phyloP scores from a whole-genome alignment of 371 early-diverging fungal species.

The Smittium mucronatum region DNA sequence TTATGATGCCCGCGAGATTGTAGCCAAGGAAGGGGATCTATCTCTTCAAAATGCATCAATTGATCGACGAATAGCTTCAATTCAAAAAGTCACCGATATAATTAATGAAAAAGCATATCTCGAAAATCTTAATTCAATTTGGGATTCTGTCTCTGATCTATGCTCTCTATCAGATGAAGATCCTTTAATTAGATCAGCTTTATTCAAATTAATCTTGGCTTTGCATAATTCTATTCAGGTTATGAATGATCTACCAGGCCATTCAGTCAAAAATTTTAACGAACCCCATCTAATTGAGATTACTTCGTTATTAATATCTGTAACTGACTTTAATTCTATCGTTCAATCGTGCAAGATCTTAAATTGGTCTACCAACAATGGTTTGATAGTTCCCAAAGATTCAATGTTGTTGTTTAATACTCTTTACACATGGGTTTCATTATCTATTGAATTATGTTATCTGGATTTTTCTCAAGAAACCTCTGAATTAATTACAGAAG shows the following conservation, averaged over 20 bases:
- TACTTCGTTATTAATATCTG: not conserved
- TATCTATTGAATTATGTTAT: not conserved
- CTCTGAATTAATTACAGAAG: not conserved
- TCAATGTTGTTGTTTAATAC: not conserved
- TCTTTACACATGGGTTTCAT: not conserved
- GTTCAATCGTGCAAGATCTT: not conserved
- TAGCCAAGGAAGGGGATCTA: not conserved
- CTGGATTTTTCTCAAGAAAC: not conserved
- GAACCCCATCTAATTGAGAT: not conserved
- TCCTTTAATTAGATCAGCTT: not conserved
- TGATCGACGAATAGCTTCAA: not conserved
- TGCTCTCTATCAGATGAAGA: not conserved
- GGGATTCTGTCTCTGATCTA: slow-evolving; percentile 8
- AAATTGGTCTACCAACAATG: not conserved
- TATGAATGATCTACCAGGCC: not conserved
- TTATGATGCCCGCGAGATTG: slow-evolving; percentile 1
- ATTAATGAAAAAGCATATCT: not conserved
- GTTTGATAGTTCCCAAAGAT: not conserved
- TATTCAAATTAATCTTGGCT: not conserved
- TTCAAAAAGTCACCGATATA: not conserved
- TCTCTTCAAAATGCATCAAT: not conserved
- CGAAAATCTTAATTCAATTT: not conserved
- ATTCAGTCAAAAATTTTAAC: not conserved
- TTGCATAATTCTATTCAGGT: not conserved
- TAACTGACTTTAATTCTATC: not conserved